Evolutionary conservation across 306 rosid species (phyloP).

Genomic region (Arachis hypogaea): DNA sequence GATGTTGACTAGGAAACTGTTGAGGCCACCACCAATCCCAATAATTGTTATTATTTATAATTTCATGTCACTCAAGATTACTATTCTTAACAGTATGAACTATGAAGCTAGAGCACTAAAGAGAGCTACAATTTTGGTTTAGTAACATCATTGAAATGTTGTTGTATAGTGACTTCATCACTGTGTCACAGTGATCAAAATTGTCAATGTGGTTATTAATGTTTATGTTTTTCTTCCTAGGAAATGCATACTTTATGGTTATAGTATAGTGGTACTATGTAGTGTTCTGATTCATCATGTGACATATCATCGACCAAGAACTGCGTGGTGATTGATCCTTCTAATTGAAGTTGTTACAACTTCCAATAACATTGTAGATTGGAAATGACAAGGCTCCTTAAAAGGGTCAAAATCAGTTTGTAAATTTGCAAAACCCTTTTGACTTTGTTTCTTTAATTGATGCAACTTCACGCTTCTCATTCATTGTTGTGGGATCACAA

Average conservation of each 20-base stretch:
- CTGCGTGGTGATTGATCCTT: conserved; percentile 5
- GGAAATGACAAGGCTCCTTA: conserved; percentile 17
- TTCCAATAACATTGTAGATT: conserved; percentile 24
- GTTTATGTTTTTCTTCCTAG: conserved; percentile 17
- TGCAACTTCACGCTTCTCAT: not conserved
- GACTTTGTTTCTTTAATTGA: not conserved
- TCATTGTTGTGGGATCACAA: not conserved
- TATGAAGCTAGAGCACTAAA: not conserved
- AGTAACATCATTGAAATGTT: conserved; percentile 34
- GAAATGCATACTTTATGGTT: not conserved
- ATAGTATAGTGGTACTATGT: no score
- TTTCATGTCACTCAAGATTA: not conserved
- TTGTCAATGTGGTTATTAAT: conserved; percentile 15
- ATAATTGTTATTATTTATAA: conserved; percentile 2
- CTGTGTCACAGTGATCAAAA: conserved; percentile 16
- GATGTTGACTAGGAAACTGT: conserved; percentile 29
- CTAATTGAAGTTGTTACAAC: conserved; percentile 25
- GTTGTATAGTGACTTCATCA: conserved; percentile 13
- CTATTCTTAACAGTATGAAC: not conserved
- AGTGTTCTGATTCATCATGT: conserved; percentile 23
- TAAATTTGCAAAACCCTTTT: conserved; percentile 19
- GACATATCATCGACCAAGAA: conserved; percentile 27
- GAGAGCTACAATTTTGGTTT: conserved; percentile 2
- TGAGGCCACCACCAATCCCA: conserved; percentile 3
- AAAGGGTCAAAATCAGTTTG: not conserved